Evolutionary conservation across 2,329 filamentous ascomycete genomes (phyloP).

Genomic region (Calonectria ilicicola): DNA sequence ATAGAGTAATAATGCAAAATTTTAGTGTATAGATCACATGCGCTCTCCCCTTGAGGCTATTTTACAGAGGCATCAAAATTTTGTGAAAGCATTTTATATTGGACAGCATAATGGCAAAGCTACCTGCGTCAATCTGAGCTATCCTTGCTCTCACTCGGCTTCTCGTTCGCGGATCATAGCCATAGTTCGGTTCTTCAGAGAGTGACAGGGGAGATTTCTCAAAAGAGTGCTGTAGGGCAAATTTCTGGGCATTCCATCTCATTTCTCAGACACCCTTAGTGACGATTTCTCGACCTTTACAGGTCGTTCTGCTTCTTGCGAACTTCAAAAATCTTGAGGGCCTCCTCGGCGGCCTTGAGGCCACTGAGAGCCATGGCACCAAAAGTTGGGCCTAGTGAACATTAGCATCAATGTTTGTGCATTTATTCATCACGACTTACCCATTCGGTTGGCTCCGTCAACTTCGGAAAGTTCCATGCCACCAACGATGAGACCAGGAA

Average conservation of each 20-base stretch:
- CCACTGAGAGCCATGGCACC: constrained; percentile 90
- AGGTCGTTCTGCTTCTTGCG: constrained; percentile 82
- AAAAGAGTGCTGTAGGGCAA: constrained; percentile 28
- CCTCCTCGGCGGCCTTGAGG: constrained; percentile 92
- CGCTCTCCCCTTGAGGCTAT: too few relatives aligned
- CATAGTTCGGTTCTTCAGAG: constrained; percentile 11
- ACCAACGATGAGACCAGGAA: constrained; percentile 90
- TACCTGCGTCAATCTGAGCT: background rate
- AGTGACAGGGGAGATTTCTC: constrained; percentile 23
- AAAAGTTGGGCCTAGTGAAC: constrained; percentile 73
- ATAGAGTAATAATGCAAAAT: constrained; percentile 1
- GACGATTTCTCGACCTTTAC: constrained; percentile 44
- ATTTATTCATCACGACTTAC: constrained; percentile 46
- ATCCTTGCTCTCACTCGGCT: background rate
- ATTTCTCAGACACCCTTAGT: background rate
- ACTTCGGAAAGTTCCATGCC: constrained; percentile 95
- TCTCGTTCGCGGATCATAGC: background rate
- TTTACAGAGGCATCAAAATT: background rate
- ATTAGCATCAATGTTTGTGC: constrained; percentile 11
- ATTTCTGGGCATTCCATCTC: background rate
- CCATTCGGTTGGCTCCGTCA: constrained; percentile 93
- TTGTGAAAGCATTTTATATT: background rate
- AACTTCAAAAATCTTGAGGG: constrained; percentile 79
- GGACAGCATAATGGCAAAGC: background rate
- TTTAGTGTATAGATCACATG: too few relatives aligned